phyloP scores from a whole-genome alignment of 2,329 filamentous ascomycete genomes.

The Zalaria obscura region DNA sequence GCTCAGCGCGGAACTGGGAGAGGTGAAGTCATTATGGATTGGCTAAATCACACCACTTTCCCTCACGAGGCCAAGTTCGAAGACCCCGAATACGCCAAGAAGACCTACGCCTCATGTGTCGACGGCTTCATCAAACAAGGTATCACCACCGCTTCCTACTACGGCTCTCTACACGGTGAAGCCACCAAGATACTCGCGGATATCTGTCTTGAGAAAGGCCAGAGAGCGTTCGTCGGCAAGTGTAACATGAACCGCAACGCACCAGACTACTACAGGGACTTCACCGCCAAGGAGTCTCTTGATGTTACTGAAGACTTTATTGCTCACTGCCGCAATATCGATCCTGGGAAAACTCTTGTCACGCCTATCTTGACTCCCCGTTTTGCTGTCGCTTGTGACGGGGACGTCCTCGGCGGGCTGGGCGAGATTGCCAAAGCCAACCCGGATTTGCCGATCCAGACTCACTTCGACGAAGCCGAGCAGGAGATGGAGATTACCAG shows the following conservation, averaged over 20 bases:
- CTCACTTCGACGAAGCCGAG: constrained; percentile 52
- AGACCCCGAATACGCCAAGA: constrained; percentile 23
- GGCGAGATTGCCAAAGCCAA: constrained; percentile 38
- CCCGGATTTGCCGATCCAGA: constrained; percentile 42
- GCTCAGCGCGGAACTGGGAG: constrained; percentile 30
- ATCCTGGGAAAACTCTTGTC: constrained; percentile 10
- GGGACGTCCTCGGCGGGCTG: constrained; percentile 39
- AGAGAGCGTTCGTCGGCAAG: constrained; percentile 47
- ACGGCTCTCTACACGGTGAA: constrained; percentile 40
- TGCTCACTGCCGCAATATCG: constrained; percentile 10
- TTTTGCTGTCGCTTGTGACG: constrained; percentile 47
- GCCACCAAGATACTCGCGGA: constrained; percentile 45
- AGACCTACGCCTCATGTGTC: constrained; percentile 37
- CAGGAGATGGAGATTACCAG: constrained; percentile 44
- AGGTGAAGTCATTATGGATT: constrained; percentile 29
- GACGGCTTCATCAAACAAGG: constrained; percentile 46
- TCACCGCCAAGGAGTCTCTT: constrained; percentile 9
- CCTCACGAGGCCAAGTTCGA: constrained; percentile 47
- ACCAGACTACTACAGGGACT: constrained; percentile 17
- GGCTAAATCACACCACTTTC: constrained; percentile 51
- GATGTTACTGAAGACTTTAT: constrained; percentile 14
- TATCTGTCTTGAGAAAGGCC: constrained; percentile 36
- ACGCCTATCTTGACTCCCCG: constrained; percentile 24
- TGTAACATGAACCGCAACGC: constrained; percentile 46
- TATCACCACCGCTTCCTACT: constrained; percentile 48